Evolutionary conservation across 768 basidiomycete genomes (phyloP).

Genomic region (Lactarius quietus): DNA sequence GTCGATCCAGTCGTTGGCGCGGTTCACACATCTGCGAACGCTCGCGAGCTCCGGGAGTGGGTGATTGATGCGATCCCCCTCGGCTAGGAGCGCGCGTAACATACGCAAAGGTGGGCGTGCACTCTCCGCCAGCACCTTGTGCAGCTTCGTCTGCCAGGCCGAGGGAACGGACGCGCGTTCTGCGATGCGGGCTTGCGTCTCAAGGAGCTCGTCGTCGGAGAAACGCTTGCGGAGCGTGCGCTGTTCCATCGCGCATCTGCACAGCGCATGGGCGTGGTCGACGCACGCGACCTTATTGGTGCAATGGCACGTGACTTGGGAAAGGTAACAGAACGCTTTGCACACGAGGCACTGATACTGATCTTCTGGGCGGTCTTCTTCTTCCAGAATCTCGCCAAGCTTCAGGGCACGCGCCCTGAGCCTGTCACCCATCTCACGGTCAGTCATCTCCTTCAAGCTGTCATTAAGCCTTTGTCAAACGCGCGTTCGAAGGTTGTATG

Average conservation of each 20-base stretch:
- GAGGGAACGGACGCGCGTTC: constrained; percentile 71
- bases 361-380: constrained; percentile 83
- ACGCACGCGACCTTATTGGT: constrained; percentile 77
- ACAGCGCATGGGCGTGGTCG: constrained; percentile 77
- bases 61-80: constrained; percentile 84
- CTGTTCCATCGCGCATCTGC: constrained; percentile 55
- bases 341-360: constrained; percentile 94
- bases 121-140: constrained; percentile 61
- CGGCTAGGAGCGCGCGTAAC: constrained; percentile 77
- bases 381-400: constrained; percentile 67
- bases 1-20: constrained; percentile 88
- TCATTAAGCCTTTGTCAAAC: constrained; percentile 64
- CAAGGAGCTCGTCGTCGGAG: constrained; percentile 70
- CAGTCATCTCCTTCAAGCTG: constrained; percentile 83
- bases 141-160: constrained; percentile 71
- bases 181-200: constrained; percentile 59
- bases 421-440: constrained; percentile 73
- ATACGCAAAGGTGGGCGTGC: constrained; percentile 70
- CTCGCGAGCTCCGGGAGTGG: constrained; percentile 65
- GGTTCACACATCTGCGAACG: constrained; percentile 73
- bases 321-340: constrained; percentile 93
- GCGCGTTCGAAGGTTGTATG: constrained; percentile 11
- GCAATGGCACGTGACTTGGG: constrained; percentile 84
- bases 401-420: constrained; percentile 53
- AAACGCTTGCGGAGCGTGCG: constrained; percentile 75